Evolutionary conservation across 108 stramenopile genomes (phyloP).

Genomic region (Aurantiochytrium sp.): DNA sequence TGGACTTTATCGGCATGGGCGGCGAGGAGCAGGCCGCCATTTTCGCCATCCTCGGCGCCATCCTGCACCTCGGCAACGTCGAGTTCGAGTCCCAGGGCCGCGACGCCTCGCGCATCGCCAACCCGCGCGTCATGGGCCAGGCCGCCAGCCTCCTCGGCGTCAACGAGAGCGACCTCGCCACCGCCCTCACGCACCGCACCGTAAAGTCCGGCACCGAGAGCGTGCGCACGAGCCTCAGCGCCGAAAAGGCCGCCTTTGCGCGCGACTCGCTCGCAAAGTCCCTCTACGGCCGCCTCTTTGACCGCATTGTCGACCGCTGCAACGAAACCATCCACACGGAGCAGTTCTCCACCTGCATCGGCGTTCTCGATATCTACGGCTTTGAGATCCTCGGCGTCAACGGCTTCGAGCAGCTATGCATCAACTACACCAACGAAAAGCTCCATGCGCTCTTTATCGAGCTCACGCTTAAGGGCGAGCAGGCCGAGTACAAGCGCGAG

Average conservation of each 20-base stretch:
- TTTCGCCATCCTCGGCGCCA: conserved; percentile 40
- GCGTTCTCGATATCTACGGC: conserved; percentile 92
- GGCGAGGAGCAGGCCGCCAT: background rate
- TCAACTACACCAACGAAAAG: conserved; percentile 94
- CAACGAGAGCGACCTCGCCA: background rate
- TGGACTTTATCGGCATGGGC: conserved; percentile 7
- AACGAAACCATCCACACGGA: conserved; percentile 57
- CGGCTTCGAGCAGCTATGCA: conserved; percentile 84
- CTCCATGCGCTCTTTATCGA: conserved; percentile 69
- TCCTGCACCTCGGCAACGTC: conserved; percentile 56
- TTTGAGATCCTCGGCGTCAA: conserved; percentile 87
- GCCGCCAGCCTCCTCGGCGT: conserved; percentile 33
- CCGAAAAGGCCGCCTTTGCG: conserved; percentile 34
- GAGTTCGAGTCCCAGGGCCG: conserved; percentile 52
- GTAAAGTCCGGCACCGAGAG: background rate
- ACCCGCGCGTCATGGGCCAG: background rate
- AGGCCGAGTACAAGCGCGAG: conserved; percentile 73
- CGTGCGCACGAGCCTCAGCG: background rate
- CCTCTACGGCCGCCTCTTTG: conserved; percentile 46
- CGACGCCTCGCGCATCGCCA: background rate
- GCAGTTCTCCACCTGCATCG: conserved; percentile 54
- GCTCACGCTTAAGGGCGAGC: conserved; percentile 33
- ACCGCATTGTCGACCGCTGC: conserved; percentile 38
- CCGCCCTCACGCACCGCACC: background rate
- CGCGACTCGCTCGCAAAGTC: conserved; percentile 44